Percentiles rank a stretch among this genome's conserved stretches.
Evolutionary conservation across 2,329 filamentous ascomycete genomes (phyloP).

Genomic region (Colletotrichum sp.): DNA sequence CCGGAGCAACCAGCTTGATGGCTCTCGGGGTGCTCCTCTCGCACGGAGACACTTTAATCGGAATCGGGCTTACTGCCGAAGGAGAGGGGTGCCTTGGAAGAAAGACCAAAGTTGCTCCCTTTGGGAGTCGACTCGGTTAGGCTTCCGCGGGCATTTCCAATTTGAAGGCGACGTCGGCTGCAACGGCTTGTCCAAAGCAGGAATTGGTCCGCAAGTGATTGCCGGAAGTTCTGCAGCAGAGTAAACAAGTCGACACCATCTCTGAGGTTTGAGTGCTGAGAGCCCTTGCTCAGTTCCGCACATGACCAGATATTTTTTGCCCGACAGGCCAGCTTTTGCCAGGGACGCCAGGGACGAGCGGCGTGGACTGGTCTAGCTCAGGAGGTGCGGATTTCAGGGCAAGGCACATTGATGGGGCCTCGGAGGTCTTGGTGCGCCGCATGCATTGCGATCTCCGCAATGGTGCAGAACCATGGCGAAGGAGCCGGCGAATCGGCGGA

Average conservation of each 20-base stretch:
- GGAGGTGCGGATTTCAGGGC: conserved; percentile 10
- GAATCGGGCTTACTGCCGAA: conserved; percentile 5
- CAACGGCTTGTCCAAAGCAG: neutral
- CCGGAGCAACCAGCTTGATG: neutral
- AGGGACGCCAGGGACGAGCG: conserved; percentile 11
- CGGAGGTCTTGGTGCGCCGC: conserved; percentile 14
- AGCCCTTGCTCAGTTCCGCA: conserved; percentile 11
- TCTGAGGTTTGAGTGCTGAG: neutral
- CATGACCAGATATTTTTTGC: conserved; percentile 13
- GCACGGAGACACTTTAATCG: neutral
- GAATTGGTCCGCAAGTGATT: conserved; percentile 1
- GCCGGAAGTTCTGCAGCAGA: conserved; percentile 8
- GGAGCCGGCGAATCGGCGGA: conserved; percentile 7
- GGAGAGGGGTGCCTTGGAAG: neutral
- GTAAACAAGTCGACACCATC: neutral
- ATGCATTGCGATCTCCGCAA: conserved; percentile 19
- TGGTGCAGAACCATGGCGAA: conserved; percentile 15
- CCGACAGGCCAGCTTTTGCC: neutral
- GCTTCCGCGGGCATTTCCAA: neutral
- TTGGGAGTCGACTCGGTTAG: neutral
- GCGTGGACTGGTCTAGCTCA: conserved; percentile 10
- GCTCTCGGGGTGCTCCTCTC: neutral
- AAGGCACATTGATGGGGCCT: neutral
- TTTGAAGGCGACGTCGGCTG: neutral
- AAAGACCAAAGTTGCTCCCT: neutral